Conservation (phyloP, 78 protist genomes). For the Dictyostelium brefeldianum region DNA sequence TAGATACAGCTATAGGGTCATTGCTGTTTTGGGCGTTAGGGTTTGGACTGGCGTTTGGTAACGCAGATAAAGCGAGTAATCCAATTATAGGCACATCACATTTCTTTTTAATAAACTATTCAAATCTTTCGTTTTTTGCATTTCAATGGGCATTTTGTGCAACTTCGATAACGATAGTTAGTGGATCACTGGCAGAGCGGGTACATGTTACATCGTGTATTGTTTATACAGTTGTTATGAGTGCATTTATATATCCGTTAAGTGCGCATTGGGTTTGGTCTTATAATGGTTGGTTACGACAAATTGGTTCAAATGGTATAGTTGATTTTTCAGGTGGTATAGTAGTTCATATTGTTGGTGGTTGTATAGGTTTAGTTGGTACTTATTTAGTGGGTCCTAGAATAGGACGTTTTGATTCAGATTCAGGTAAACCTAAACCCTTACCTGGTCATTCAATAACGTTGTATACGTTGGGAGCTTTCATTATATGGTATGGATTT, state of each 20-base stretch:
- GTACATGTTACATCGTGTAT: conserved; percentile 63
- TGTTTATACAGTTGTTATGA: conserved; percentile 60
- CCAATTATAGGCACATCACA: conserved; percentile 34
- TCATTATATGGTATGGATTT: conserved; percentile 94
- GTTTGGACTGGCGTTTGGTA: conserved; percentile 83
- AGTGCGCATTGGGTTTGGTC: conserved; percentile 87
- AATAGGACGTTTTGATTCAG: conserved; percentile 82
- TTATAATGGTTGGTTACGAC: conserved; percentile 62
- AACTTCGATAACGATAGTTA: conserved; percentile 88
- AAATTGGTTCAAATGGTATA: conserved; percentile 43
- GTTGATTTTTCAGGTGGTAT: conserved; percentile 76
- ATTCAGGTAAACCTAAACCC: conserved; percentile 61
- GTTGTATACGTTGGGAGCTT: conserved; percentile 85
- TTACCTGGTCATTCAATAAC: conserved; percentile 77
- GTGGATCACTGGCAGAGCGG: conserved; percentile 91
- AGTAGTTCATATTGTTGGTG: conserved; percentile 95
- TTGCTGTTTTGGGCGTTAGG: conserved; percentile 81
- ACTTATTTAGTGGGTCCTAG: conserved; percentile 91
- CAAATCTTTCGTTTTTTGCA: conserved; percentile 61
- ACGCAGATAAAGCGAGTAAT: conserved; percentile 28
- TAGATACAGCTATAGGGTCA: conserved; percentile 82
- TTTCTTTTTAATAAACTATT: conserved; percentile 46
- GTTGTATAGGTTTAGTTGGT: conserved; percentile 86
- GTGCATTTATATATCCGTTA: conserved; percentile 80
- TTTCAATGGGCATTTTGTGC: conserved; percentile 86